Evolutionary conservation across 495 filamentous ascomycete species (phyloP).

Genomic region (Aspergillus nanangensis): DNA sequence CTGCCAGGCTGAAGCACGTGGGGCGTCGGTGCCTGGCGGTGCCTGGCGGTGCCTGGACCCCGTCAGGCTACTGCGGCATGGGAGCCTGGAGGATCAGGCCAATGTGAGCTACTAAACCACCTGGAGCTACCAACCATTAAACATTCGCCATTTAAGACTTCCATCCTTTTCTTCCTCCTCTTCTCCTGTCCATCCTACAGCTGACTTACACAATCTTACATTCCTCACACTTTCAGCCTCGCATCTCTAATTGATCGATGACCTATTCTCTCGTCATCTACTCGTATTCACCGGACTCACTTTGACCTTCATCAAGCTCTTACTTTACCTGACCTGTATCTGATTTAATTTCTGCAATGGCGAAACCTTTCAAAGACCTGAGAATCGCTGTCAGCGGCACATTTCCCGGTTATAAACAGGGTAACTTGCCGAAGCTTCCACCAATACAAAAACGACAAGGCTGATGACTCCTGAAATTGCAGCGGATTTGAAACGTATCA

Average conservation of each 20-base stretch:
- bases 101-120: not conserved
- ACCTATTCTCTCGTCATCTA: not conserved
- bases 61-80: not conserved
- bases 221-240: not conserved
- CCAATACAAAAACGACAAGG: not conserved
- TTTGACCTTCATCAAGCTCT: not conserved
- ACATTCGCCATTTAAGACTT: not conserved
- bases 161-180: not conserved
- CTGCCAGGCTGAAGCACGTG: too few relatives aligned
- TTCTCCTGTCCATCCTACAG: too few relatives aligned
- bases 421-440: constrained; percentile 20
- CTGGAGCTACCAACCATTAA: not conserved
- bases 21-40: not conserved
- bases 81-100: constrained; percentile 11
- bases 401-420: constrained; percentile 52
- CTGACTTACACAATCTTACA: not conserved
- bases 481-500: constrained; percentile 33
- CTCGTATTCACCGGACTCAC: not conserved
- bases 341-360: not conserved
- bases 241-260: not conserved
- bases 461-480: constrained; percentile 20
- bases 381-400: constrained; percentile 58
- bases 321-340: not conserved
- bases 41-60: not conserved
- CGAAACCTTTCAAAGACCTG: constrained; percentile 32